phyloP scores from a whole-genome alignment of 2,329 filamentous ascomycete genomes.

The Venturia aucupariae region DNA sequence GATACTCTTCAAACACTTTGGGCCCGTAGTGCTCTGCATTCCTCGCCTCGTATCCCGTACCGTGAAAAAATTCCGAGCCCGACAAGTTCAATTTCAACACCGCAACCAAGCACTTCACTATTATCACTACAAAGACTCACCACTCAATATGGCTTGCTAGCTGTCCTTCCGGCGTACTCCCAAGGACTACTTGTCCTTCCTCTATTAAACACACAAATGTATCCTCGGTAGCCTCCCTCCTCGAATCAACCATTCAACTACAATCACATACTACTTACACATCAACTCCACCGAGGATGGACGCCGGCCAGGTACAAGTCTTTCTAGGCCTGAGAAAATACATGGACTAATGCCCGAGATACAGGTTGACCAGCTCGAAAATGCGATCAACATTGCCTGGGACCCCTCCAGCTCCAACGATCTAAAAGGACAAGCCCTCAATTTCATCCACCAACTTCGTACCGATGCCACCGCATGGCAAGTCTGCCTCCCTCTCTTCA shows the following conservation, averaged over 20 bases:
- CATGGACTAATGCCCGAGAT: neutral
- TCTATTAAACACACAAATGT: constrained; percentile 7
- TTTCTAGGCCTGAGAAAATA: neutral
- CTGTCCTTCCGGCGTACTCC: neutral
- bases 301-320: constrained; percentile 12
- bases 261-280: neutral
- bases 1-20: neutral
- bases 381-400: constrained; percentile 90
- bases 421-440: constrained; percentile 73
- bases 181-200: constrained; percentile 15
- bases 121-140: neutral
- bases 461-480: constrained; percentile 82
- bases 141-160: neutral
- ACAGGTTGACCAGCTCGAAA: constrained; percentile 58
- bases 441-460: constrained; percentile 69
- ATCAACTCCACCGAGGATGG: constrained; percentile 4
- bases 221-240: constrained; percentile 8
- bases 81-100: neutral
- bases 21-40: neutral
- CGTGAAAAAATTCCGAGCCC: neutral
- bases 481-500: constrained; percentile 78
- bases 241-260: constrained; percentile 5
- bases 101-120: neutral
- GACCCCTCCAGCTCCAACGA: constrained; percentile 66
- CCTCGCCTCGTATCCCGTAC: neutral